These are phyloP conservation scores for Colletotrichum tamarilloi DNA, from an alignment of 2,329 filamentous ascomycete species.

Conservation along the genomic window DNA sequence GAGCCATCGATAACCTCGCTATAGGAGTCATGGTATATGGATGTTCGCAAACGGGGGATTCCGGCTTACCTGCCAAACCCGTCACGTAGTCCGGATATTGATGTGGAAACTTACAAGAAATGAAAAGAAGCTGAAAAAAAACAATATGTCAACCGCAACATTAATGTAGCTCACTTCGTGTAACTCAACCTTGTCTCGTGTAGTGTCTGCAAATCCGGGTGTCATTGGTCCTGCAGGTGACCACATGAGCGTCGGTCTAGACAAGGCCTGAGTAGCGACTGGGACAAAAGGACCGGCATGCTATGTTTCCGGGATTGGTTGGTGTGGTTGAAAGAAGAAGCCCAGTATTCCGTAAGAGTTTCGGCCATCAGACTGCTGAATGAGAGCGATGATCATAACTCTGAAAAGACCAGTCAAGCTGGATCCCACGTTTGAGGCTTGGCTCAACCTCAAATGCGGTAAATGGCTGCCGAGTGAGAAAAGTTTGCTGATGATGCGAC, in stretches of 20 bases:
- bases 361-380: background rate
- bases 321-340: background rate
- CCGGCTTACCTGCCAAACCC: background rate
- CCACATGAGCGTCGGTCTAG: background rate
- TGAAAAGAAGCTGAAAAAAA: no score
- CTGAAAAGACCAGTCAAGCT: background rate
- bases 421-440: background rate
- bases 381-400: background rate
- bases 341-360: background rate
- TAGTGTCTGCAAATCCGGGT: background rate
- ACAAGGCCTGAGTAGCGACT: background rate
- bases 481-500: background rate
- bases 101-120: no score
- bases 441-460: background rate
- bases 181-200: background rate
- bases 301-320: background rate
- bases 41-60: background rate
- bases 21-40: background rate
- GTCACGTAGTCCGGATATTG: background rate
- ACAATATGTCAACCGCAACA: background rate
- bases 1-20: background rate
- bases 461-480: background rate
- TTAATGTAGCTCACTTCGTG: background rate
- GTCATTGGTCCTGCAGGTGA: background rate
- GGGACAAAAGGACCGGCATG: background rate